Base-by-base conservation (phyloP, 805 yeast genomes). In the Yamadazyma sp. region DNA sequence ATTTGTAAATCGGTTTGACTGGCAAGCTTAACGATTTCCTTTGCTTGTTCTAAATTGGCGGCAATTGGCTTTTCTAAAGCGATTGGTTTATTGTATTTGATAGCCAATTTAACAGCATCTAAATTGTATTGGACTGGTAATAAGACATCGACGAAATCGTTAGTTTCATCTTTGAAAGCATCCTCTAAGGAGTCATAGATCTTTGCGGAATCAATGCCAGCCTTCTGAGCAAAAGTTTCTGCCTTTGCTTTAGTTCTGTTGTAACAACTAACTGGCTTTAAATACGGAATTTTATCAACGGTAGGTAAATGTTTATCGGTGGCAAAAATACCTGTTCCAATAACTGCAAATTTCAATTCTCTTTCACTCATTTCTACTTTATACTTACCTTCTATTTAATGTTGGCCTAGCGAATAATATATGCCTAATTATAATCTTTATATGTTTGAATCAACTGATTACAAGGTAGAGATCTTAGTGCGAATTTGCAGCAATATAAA, bases 61-160 rank as follows among this genome's bases (percentile, higher is more conserved):
- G 97, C 93, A 55, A 91, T 80, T 45, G 98, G 98, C 64, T 91
- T 91, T 58, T 91, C 98, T 51, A 91, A 60, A 24, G 78, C 69
- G 30, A 89, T 69, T 39, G 96, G 93, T 63, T 89, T 91, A 33
- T 78, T 76, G 48, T 83, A 73, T 31, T 75, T 71, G 36, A 86
- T 66, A 2, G 95, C 95, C 47, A 74, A 70, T 50, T 78, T 70
- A 22, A 88, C 82, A 2, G 80, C 80, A 25, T 69, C 77, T 30
- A 78, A 65, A 57, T 87, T 91, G 66, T 61, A 74, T 56, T 87
- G 91, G 1, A 81, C 95, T n/a, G 98, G 98, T 35, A 91, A 73
- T 43, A 89, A 69, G 2, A 87, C 94, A 55, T 91, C 97, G 19
- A 91, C 73, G 20, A 81, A 73, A 42, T 85, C 93, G 28, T 88